A percentile compares a stretch with the other conserved stretches of the same genome.
Conservation (phyloP, 2,329 filamentous ascomycete genomes). For the Phoma sp. region DNA sequence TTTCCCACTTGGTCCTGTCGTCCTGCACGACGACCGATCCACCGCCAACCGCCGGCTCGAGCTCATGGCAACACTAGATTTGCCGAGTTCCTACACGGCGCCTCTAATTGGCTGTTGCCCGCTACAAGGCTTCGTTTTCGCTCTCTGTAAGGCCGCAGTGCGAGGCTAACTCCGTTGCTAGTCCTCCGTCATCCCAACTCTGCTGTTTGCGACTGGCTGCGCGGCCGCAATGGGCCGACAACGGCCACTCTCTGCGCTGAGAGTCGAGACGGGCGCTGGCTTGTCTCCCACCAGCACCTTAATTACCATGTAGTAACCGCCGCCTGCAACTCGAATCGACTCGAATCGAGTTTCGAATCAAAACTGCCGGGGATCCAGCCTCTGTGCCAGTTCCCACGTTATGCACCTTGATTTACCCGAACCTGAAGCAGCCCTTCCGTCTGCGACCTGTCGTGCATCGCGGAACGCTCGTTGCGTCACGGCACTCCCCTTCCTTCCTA, state of each 20-base stretch:
- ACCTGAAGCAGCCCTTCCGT: slow-evolving; percentile 18
- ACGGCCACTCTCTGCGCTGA: slow-evolving; percentile 9
- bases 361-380: not conserved
- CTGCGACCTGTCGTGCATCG: slow-evolving; percentile 14
- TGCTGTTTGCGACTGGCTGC: slow-evolving; percentile 11
- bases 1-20: slow-evolving; percentile 12
- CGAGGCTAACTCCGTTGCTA: slow-evolving; percentile 6
- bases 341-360: not conserved
- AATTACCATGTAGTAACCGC: not conserved
- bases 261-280: slow-evolving; percentile 3
- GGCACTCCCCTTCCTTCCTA: slow-evolving; percentile 27
- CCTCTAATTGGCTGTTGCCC: slow-evolving; percentile 4
- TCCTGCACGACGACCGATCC: slow-evolving; percentile 17
- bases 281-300: not conserved
- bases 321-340: not conserved
- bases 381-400: slow-evolving; percentile 7
- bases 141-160: slow-evolving; percentile 1
- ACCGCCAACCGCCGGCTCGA: slow-evolving; percentile 13
- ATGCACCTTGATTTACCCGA: slow-evolving; percentile 22
- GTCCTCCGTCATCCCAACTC: slow-evolving; percentile 6
- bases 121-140: slow-evolving; percentile 4
- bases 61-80: slow-evolving; percentile 5
- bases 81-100: not conserved
- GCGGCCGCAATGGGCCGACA: slow-evolving; percentile 10
- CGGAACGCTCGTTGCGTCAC: slow-evolving; percentile 16